Percentiles rank a stretch among this genome's conserved stretches.
Conservation (phyloP, 2,329 filamentous ascomycete species). For the Orbilia brochopaga region DNA sequence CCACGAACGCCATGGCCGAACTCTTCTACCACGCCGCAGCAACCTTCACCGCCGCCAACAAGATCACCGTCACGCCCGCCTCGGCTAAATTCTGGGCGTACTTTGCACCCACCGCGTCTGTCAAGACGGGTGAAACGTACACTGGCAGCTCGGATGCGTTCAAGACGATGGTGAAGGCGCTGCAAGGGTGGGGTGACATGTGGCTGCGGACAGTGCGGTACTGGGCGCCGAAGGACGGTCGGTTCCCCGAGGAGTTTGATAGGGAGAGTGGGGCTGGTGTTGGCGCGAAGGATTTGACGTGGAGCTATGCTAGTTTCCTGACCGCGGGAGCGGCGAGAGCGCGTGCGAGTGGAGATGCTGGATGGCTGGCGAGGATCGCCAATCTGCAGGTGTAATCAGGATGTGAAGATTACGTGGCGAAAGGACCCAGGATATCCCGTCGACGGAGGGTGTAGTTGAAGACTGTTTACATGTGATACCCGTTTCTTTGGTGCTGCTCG, state of each 20-base stretch:
- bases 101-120: constrained; percentile 28
- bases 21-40: constrained; percentile 78
- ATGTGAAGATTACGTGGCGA: too few species aligned
- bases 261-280: constrained; percentile 58
- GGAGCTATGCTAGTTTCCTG: constrained; percentile 75
- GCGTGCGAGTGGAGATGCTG: constrained; percentile 23
- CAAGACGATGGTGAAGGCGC: constrained; percentile 39
- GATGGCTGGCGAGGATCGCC: constrained; percentile 33
- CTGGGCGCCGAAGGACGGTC: constrained; percentile 60
- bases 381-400: constrained; percentile 24
- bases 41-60: constrained; percentile 70
- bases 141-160: constrained; percentile 33
- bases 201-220: constrained; percentile 44
- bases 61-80: constrained; percentile 68
- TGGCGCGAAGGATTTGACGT: constrained; percentile 67
- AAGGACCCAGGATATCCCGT: neutral
- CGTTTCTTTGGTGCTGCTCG: neutral
- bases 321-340: constrained; percentile 59
- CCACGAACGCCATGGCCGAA: constrained; percentile 77
- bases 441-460: neutral
- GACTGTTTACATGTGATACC: neutral
- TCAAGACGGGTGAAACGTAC: constrained; percentile 21
- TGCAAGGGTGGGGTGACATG: constrained; percentile 50
- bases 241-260: constrained; percentile 61
- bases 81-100: constrained; percentile 73